Percentiles rank a stretch among this genome's conserved stretches.
Conservation (phyloP, 2,329 filamentous ascomycete species). For the Sporothrix pseudoabietina region DNA sequence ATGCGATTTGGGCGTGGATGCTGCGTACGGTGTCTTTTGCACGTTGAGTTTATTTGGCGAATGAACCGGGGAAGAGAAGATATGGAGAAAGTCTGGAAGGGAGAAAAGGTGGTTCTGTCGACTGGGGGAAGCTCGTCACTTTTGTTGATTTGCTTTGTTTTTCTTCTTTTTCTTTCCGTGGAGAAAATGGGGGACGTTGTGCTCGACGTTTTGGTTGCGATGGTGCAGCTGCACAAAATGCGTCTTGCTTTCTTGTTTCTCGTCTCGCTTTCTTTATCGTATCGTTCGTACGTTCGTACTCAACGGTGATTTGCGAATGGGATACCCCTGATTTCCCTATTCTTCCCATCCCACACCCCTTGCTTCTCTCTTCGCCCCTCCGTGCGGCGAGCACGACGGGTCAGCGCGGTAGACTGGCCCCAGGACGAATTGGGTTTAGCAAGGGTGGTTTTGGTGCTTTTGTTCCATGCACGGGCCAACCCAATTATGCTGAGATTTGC, state of each 20-base stretch:
- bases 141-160: constrained; percentile 15
- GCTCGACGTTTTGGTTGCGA: neutral
- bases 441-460: neutral
- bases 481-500: constrained; percentile 26
- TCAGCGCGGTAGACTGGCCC: constrained; percentile 21
- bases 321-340: constrained; percentile 28
- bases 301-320: constrained; percentile 31
- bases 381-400: constrained; percentile 11
- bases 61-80: neutral
- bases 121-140: neutral
- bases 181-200: neutral
- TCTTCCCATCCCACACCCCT: constrained; percentile 18
- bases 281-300: neutral
- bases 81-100: constrained; percentile 7
- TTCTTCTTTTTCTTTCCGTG: neutral
- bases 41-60: neutral
- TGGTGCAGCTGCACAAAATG: constrained; percentile 6
- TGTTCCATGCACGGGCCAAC: constrained; percentile 27
- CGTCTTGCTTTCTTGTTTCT: neutral
- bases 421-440: constrained; percentile 24
- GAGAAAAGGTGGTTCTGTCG: neutral
- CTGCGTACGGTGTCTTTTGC: neutral
- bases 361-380: constrained; percentile 2
- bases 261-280: neutral
- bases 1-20: constrained; percentile 1